Base-by-base conservation (phyloP, 371 early-diverging fungal species). In the Coemansia sp. region DNA sequence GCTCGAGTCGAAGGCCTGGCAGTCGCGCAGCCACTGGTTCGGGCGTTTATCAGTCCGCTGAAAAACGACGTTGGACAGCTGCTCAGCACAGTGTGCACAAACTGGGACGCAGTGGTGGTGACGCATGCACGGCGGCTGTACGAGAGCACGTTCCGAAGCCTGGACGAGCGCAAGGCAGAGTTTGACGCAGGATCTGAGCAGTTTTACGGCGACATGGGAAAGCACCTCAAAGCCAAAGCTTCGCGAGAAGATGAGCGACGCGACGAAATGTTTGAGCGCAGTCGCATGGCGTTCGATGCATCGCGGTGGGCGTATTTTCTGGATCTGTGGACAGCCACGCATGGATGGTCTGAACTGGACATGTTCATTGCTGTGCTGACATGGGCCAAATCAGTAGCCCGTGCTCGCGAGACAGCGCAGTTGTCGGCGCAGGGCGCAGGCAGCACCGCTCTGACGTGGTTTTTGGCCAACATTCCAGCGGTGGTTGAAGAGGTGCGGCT, bases 301-400 rank as follows among this genome's bases (percentile, higher is more conserved):
- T 66, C 66, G 44, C 69, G 77, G 19, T 77, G 77, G 69, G 29
- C 60, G 58, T 77, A 77, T 40, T 77, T 77, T 40, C 46, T 73
- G 12, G 73, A 73, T 9, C 52, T 77, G 48, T 77, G 77, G 77
- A 63, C 57, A 1, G 73, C 73, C 12, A 62, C 69, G 29, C 54
- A 54, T 17, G 77, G 77, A 0, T 77, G 77, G 77, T 57, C 65
- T 3, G 69, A 73, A 61, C 55, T 69, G 17, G 77, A 77, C 23
- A 67, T 77, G 73, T 73, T 77, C 26, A 61, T 65, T 9, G 63
- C 69, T 0, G 59, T 58, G 73, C 66, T 73, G 39, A 73, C 61
- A 15, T 77, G 77, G 77, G 65, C 77, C 12, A 61, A 69, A 32
- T 73, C 73, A 6, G 66, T 73, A 1, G 69, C 63, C 39, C 73